These are phyloP conservation scores for Metschnikowia chrysomelidarum DNA, from an alignment of 805 yeast genomes.

Conservation along the genomic window DNA sequence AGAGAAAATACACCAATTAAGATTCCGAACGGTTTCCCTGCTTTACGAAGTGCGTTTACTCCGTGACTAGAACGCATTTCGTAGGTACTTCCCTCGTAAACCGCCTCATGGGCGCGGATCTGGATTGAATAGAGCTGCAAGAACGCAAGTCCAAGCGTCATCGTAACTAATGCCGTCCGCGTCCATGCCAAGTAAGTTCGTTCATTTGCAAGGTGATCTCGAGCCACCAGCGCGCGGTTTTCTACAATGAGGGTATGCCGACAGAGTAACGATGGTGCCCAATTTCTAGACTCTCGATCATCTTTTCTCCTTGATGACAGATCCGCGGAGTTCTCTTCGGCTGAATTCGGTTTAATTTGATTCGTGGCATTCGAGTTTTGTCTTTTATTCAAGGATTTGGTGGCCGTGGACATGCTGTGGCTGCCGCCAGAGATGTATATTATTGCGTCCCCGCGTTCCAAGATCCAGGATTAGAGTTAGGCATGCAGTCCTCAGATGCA, in stretches of 20 bases:
- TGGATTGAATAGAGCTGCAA: slow-evolving; percentile 53
- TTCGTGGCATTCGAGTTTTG: no score
- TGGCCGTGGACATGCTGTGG: no score
- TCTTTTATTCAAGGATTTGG: no score
- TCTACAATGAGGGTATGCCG: slow-evolving; percentile 18
- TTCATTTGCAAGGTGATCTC: slow-evolving; percentile 57
- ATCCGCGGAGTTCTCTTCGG: no score
- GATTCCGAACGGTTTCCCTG: slow-evolving; percentile 15
- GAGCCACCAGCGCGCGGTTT: slow-evolving; percentile 35
- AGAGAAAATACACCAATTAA: slow-evolving; percentile 12
- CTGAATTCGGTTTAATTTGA: no score
- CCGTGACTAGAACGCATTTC: slow-evolving; percentile 1
- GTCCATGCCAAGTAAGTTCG: slow-evolving; percentile 66
- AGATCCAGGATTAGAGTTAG: no score
- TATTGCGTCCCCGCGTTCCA: no score
- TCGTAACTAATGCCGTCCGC: slow-evolving; percentile 55
- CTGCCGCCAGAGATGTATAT: no score
- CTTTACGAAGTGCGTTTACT: not conserved
- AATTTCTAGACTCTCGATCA: no score
- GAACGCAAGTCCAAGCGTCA: slow-evolving; percentile 59
- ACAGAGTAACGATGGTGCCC: not conserved
- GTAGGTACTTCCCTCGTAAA: slow-evolving; percentile 2
- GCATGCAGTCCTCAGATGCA: no score
- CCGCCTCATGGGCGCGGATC: slow-evolving; percentile 14
- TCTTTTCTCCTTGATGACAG: no score